These are phyloP conservation scores for Amphicarpaea edgeworthii DNA, from an alignment of 306 rosid species.

Conservation along the genomic window DNA sequence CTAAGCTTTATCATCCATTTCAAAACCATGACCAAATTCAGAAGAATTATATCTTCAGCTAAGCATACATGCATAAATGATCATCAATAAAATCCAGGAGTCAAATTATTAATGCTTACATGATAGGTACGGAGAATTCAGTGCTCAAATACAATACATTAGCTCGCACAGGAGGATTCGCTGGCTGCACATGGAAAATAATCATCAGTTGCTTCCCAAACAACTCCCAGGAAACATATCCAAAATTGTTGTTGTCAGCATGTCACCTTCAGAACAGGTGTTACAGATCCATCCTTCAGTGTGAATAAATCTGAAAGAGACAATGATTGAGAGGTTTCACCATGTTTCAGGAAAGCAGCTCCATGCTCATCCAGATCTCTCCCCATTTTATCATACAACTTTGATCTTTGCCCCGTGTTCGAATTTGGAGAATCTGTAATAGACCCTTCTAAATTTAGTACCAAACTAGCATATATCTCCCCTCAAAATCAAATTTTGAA, in stretches of 20 bases:
- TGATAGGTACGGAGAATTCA: slow-evolving; percentile 71
- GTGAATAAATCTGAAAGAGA: slow-evolving; percentile 88
- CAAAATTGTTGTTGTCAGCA: background rate
- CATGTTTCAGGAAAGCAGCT: slow-evolving; percentile 73
- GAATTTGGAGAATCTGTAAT: slow-evolving; percentile 53
- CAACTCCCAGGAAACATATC: slow-evolving; percentile 8
- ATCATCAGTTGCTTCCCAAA: slow-evolving; percentile 48
- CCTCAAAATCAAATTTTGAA: slow-evolving; percentile 42
- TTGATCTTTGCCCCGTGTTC: slow-evolving; percentile 64
- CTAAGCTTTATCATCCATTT: slow-evolving; percentile 21
- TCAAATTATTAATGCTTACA: slow-evolving; percentile 57
- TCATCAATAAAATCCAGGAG: background rate
- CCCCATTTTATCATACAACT: slow-evolving; percentile 81
- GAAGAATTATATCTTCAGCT: slow-evolving; percentile 1
- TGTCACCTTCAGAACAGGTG: slow-evolving; percentile 79
- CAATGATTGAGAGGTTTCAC: slow-evolving; percentile 93
- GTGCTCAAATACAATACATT: slow-evolving; percentile 80
- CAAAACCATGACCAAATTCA: slow-evolving; percentile 38
- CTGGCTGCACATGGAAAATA: slow-evolving; percentile 65
- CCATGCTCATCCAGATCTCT: slow-evolving; percentile 84
- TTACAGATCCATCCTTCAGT: slow-evolving; percentile 74
- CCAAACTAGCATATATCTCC: slow-evolving; percentile 17
- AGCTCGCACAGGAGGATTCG: slow-evolving; percentile 94
- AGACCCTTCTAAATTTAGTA: slow-evolving; percentile 38
- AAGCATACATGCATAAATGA: slow-evolving; percentile 6